Conservation (phyloP, 1,284 basidiomycete genomes). For the Ustilago sp. region DNA sequence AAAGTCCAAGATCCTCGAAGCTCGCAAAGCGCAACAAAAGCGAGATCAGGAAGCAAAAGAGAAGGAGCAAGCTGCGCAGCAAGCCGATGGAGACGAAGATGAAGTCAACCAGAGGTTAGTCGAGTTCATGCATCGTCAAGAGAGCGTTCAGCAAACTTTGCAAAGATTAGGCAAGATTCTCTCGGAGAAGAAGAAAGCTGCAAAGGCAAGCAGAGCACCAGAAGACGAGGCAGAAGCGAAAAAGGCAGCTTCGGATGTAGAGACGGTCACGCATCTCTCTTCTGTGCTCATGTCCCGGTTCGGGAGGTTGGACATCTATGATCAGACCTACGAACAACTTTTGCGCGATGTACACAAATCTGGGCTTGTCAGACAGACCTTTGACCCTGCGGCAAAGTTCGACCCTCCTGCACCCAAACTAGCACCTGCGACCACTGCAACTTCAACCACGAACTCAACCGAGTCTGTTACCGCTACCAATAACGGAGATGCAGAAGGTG, state of each 20-base stretch:
- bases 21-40: slow-evolving; percentile 74
- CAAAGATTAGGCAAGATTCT: slow-evolving; percentile 79
- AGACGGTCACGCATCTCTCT: slow-evolving; percentile 59
- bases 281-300: slow-evolving; percentile 62
- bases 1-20: slow-evolving; percentile 86
- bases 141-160: slow-evolving; percentile 88
- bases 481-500: not conserved
- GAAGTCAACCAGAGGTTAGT: slow-evolving; percentile 72
- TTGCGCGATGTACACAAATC: slow-evolving; percentile 59
- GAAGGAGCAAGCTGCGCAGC: slow-evolving; percentile 76
- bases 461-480: not conserved
- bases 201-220: slow-evolving; percentile 73
- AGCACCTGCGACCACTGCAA: not conserved
- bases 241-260: slow-evolving; percentile 43
- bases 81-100: slow-evolving; percentile 76
- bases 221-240: slow-evolving; percentile 2
- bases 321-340: slow-evolving; percentile 62
- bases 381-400: slow-evolving; percentile 56
- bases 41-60: slow-evolving; percentile 73
- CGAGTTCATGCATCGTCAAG: slow-evolving; percentile 82
- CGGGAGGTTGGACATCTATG: slow-evolving; percentile 65
- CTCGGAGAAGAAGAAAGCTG: slow-evolving; percentile 70
- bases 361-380: slow-evolving; percentile 59
- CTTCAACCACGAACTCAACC: not conserved
- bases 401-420: slow-evolving; percentile 17